These are phyloP conservation scores for Candida tibetensis DNA, from an alignment of 805 yeast genomes.

Conservation along the genomic window DNA sequence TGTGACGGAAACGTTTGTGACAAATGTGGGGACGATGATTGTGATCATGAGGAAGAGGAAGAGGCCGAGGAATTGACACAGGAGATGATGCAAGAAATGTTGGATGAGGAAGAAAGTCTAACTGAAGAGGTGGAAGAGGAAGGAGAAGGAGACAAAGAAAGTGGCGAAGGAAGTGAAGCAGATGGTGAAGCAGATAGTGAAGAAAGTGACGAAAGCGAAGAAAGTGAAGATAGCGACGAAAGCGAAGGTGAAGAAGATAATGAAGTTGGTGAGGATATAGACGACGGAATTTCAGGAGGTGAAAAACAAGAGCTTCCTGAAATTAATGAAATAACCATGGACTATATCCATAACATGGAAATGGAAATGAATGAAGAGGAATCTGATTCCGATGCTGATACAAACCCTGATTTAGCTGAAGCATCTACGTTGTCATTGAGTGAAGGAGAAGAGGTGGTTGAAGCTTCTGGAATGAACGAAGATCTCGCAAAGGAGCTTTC, in stretches of 20 bases:
- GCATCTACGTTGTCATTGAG: slow-evolving; percentile 17
- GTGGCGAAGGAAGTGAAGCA: slow-evolving; percentile 11
- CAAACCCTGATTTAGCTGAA: slow-evolving; percentile 18
- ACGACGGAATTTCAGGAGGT: slow-evolving; percentile 25
- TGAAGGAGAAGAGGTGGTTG: slow-evolving; percentile 14
- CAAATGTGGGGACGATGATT: slow-evolving; percentile 22
- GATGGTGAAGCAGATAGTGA: slow-evolving; percentile 14
- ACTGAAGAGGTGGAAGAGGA: slow-evolving; percentile 19
- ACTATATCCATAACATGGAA: slow-evolving; percentile 28
- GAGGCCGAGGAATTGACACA: slow-evolving; percentile 17
- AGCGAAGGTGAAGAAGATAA: slow-evolving; percentile 12
- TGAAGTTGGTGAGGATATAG: slow-evolving; percentile 18
- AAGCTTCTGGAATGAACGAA: slow-evolving; percentile 14
- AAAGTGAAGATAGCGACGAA: slow-evolving; percentile 13
- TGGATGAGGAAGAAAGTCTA: slow-evolving; percentile 13
- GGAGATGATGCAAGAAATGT: slow-evolving; percentile 18
- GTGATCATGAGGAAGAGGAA: slow-evolving; percentile 18
- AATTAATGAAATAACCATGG: slow-evolving; percentile 27
- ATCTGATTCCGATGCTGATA: slow-evolving; percentile 15
- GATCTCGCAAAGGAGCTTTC: slow-evolving; percentile 36
- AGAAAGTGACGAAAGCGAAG: slow-evolving; percentile 9
- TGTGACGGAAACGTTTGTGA: slow-evolving; percentile 33
- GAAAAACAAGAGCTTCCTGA: slow-evolving; percentile 7
- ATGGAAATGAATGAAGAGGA: slow-evolving; percentile 6
- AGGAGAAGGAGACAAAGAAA: slow-evolving; percentile 12